A percentile compares a stretch with the other conserved stretches of the same genome.
These are phyloP conservation scores for Hypericum androsaemum DNA, from an alignment of 345 rosid genomes.

Conservation along the genomic window DNA sequence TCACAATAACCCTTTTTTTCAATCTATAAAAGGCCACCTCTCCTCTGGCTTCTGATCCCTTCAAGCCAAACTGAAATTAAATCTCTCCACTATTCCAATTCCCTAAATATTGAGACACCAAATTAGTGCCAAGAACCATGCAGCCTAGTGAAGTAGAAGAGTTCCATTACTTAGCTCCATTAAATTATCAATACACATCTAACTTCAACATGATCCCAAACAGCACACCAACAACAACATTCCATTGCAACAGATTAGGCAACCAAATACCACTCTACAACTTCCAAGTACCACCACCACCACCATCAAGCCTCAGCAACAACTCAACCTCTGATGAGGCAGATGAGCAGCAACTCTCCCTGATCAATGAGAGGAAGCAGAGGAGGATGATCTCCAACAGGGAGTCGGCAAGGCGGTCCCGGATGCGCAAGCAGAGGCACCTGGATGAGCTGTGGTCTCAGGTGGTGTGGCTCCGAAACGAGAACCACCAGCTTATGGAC, in stretches of 20 bases:
- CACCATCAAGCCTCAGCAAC: constrained; percentile 42
- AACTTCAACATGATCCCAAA: constrained; percentile 25
- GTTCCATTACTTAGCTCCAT: constrained; percentile 30
- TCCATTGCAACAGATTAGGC: constrained; percentile 22
- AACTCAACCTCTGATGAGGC: constrained; percentile 81
- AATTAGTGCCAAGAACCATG: constrained; percentile 24
- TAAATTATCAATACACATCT: constrained; percentile 38
- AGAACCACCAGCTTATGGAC: constrained; percentile 69
- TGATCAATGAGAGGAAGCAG: constrained; percentile 77
- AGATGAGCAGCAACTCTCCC: constrained; percentile 45
- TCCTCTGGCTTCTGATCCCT: constrained; percentile 25
- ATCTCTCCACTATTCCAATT: constrained; percentile 3
- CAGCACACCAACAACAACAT: constrained; percentile 25
- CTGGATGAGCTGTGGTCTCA: constrained; percentile 90
- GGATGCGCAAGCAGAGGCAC: constrained; percentile 96
- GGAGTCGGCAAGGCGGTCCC: constrained; percentile 87
- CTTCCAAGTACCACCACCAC: constrained; percentile 27
- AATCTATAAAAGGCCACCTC: constrained; percentile 34
- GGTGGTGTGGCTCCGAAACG: constrained; percentile 73
- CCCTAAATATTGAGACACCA: background rate
- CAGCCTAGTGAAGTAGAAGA: constrained; percentile 51
- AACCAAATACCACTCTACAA: constrained; percentile 20
- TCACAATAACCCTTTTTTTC: constrained; percentile 19
- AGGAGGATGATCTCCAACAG: constrained; percentile 92
- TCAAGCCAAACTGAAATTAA: constrained; percentile 8